Percentiles rank a stretch among this genome's conserved stretches.
Evolutionary conservation across 225 moss, liverwort and hornwort genomes (phyloP).

Genomic region (Neckera pumila): DNA sequence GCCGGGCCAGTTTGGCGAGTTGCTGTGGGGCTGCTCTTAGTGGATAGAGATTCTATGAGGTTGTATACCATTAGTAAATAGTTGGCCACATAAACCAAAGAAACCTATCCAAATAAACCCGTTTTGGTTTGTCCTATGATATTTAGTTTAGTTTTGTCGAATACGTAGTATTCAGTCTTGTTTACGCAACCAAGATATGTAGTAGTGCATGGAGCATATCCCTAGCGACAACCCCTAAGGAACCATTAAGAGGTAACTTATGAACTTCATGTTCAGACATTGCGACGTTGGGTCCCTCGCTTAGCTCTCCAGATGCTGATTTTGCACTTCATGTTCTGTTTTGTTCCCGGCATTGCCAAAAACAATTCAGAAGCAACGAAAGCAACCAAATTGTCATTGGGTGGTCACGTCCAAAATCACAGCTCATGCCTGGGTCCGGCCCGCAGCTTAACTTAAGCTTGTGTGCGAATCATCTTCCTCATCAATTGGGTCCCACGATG

Average conservation of each 20-base stretch:
- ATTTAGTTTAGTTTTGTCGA: not conserved
- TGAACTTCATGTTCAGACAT: not conserved
- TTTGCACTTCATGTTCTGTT: not conserved
- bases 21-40: no score
- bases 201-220: not conserved
- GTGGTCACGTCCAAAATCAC: not conserved
- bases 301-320: not conserved
- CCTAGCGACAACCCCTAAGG: no score
- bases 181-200: not conserved
- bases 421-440: not conserved
- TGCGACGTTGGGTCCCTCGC: not conserved
- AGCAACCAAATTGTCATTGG: not conserved
- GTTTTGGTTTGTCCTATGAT: not conserved
- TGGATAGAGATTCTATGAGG: not conserved
- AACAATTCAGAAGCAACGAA: not conserved
- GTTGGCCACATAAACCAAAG: not conserved
- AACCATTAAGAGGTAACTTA: not conserved
- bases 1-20: no score
- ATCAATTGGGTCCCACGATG: not conserved
- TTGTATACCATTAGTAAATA: no score
- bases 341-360: not conserved
- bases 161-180: accelerated
- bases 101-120: not conserved
- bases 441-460: not conserved
- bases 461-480: not conserved